Conservation (phyloP, 306 rosid species). For the Dalbergia cultrata region DNA sequence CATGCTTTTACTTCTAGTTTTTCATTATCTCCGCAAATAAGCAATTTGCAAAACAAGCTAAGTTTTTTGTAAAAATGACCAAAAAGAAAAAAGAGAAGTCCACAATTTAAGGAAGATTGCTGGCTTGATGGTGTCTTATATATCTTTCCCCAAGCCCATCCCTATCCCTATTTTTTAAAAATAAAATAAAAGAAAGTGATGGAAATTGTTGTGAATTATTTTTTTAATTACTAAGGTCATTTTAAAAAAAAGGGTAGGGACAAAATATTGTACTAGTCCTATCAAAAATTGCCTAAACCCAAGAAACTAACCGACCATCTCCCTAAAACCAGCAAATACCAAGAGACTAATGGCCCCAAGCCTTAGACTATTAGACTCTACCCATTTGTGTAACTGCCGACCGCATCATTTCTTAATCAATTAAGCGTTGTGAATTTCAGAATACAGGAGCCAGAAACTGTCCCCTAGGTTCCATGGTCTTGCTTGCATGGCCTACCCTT, state of each 20-base stretch:
- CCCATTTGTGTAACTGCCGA: constrained; percentile 66
- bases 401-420: constrained; percentile 59
- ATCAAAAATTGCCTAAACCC: constrained; percentile 42
- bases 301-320: constrained; percentile 79
- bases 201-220: background rate
- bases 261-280: constrained; percentile 29
- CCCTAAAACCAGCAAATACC: constrained; percentile 73
- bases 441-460: constrained; percentile 53
- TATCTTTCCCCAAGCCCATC: background rate
- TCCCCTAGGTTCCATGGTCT: constrained; percentile 51
- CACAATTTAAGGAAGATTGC: constrained; percentile 37
- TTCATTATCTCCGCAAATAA: constrained; percentile 11
- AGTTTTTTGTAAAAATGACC: background rate
- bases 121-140: constrained; percentile 19
- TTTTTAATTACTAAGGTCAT: background rate
- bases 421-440: constrained; percentile 65
- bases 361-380: constrained; percentile 30
- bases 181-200: background rate
- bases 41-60: background rate
- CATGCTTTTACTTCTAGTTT: constrained; percentile 1
- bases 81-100: background rate
- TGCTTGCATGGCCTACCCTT: constrained; percentile 23
- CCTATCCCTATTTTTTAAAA: constrained; percentile 1
- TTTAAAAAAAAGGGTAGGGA: constrained; percentile 29
- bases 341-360: constrained; percentile 33